A percentile compares a stretch with the other conserved stretches of the same genome.
Conservation (phyloP, 169 alveolate species). For the Toxoplasma gondii region DNA sequence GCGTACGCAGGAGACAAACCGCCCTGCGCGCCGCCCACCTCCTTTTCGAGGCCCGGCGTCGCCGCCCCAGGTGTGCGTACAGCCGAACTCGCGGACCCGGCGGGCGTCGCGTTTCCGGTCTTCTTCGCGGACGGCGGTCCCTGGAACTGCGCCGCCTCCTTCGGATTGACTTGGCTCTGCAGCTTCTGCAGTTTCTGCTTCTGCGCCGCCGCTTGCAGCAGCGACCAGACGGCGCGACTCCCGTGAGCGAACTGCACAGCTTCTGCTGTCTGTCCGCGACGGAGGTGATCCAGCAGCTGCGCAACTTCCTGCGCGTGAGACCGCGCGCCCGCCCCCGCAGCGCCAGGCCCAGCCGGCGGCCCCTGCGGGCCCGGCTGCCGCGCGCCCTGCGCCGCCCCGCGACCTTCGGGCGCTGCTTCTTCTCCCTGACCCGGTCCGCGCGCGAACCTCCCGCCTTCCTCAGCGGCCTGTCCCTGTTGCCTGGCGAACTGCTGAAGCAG, state of each 20-base stretch:
- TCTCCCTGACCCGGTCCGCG: not conserved
- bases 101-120: not conserved
- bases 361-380: not conserved
- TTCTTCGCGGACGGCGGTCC: not conserved
- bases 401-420: not conserved
- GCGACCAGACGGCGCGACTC: not conserved
- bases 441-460: not conserved
- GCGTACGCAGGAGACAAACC: not conserved
- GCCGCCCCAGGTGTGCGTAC: not conserved
- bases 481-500: not conserved
- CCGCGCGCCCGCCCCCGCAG: not conserved
- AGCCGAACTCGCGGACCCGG: not conserved
- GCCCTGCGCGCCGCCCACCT: not conserved
- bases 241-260: not conserved
- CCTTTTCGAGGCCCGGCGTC: not conserved
- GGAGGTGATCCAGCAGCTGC: conserved; percentile 12
- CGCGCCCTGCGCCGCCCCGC: not conserved
- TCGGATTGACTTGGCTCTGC: not conserved
- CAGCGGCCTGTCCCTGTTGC: not conserved
- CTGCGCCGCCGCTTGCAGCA: conserved; percentile 29
- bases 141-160: not conserved
- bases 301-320: not conserved
- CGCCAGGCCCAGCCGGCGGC: not conserved
- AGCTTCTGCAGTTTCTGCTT: not conserved
- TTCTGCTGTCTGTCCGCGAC: not conserved